Evolutionary conservation across 495 filamentous ascomycete genomes (phyloP).

Genomic region (Neurospora sp.): DNA sequence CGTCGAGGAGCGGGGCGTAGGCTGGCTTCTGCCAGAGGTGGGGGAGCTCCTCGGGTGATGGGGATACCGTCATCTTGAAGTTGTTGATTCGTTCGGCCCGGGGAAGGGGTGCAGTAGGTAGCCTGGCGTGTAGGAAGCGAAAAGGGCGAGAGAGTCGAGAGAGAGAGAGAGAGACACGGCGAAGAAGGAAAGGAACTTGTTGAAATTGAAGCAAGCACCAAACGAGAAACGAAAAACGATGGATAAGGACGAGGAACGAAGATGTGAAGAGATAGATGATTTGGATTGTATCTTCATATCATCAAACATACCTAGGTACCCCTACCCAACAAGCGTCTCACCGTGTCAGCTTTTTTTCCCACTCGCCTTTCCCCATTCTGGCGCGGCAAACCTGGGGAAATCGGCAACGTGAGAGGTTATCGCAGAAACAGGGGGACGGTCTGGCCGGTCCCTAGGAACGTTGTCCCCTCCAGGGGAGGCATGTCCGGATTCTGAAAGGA

Average conservation of each 20-base stretch:
- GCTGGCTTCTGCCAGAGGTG: conserved; percentile 38
- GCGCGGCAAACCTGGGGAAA: background rate
- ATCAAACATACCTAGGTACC: background rate
- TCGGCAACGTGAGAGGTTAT: background rate
- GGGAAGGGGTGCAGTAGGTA: background rate
- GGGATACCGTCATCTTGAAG: conserved; percentile 4
- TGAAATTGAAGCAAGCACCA: background rate
- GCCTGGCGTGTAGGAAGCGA: background rate
- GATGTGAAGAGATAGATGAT: background rate
- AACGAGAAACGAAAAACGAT: background rate
- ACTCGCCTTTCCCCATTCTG: background rate
- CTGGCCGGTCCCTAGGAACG: background rate
- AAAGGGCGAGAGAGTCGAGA: background rate
- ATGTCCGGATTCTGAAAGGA: background rate
- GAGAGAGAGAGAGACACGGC: background rate
- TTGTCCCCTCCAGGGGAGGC: background rate
- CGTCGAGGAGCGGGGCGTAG: conserved; percentile 23
- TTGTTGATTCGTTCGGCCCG: background rate
- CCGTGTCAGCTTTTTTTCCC: background rate
- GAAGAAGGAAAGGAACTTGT: background rate
- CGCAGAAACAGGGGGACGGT: background rate
- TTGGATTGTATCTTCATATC: background rate
- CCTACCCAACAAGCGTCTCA: background rate
- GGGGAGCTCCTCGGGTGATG: conserved; percentile 22
- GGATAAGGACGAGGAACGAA: background rate